Conservation (phyloP, 495 filamentous ascomycete genomes). For the Pseudomonodictys pantanalensis region DNA sequence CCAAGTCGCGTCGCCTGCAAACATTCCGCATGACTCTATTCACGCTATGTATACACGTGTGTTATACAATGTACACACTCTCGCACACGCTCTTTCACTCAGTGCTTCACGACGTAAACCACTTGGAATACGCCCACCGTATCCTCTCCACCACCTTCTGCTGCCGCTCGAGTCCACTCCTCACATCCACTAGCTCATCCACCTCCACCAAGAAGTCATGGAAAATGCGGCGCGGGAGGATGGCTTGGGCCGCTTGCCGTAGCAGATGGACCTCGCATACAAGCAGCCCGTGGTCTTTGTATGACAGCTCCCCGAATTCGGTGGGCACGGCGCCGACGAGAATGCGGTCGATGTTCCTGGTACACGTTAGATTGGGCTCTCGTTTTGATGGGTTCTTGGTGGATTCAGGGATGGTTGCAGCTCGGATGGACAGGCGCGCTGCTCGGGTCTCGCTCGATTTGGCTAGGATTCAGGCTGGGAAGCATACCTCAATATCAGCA, state of each 20-base stretch:
- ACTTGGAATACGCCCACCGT: slow-evolving; percentile 82
- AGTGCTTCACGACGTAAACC: slow-evolving; percentile 45
- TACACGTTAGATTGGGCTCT: not conserved
- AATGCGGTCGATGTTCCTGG: slow-evolving; percentile 68
- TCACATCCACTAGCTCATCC: slow-evolving; percentile 74
- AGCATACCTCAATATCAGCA: slow-evolving; percentile 67
- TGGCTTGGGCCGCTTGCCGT: slow-evolving; percentile 57
- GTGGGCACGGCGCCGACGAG: slow-evolving; percentile 62
- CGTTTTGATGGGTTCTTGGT: too few species aligned
- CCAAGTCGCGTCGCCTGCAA: too few species aligned
- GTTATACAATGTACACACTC: not conserved
- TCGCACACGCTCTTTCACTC: not conserved
- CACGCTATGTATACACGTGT: not conserved
- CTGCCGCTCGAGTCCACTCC: slow-evolving; percentile 67
- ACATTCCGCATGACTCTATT: too few species aligned
- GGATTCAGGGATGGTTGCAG: too few species aligned
- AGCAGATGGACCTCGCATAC: slow-evolving; percentile 84
- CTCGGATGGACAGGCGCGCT: too few species aligned
- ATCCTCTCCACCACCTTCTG: slow-evolving; percentile 74
- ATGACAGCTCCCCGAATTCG: slow-evolving; percentile 64
- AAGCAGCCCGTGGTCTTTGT: slow-evolving; percentile 86
- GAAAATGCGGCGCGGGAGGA: slow-evolving; percentile 67
- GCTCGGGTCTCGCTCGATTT: not conserved
- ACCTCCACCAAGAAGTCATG: slow-evolving; percentile 84
- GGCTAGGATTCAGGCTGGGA: not conserved